These are phyloP conservation scores for Kazachstania africana DNA, from an alignment of 805 yeast species.

Conservation along the genomic window DNA sequence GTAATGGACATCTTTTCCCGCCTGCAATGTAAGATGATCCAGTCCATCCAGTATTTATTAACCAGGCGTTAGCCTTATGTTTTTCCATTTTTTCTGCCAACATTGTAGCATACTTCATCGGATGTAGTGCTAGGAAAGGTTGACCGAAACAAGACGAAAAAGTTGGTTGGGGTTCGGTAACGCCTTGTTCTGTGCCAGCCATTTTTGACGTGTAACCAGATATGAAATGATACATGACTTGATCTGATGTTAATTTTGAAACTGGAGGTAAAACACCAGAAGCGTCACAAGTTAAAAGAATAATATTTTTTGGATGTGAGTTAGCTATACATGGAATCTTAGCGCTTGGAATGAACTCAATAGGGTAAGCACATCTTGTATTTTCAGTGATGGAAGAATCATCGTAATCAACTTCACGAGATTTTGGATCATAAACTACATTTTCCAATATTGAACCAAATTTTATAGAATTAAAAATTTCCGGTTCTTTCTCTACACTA, in stretches of 20 bases:
- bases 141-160: constrained; percentile 98
- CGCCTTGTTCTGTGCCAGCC: constrained; percentile 99
- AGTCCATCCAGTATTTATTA: constrained; percentile 97
- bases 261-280: constrained; percentile 97
- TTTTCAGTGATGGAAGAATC: constrained; percentile 83
- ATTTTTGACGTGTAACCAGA: constrained; percentile 98
- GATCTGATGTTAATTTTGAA: constrained; percentile 83
- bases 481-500: constrained; percentile 89
- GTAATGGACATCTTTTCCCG: constrained; percentile 95
- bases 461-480: constrained; percentile 86
- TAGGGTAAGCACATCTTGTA: constrained; percentile 98
- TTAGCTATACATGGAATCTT: constrained; percentile 89
- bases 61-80: constrained; percentile 90
- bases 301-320: constrained; percentile 83
- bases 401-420: constrained; percentile 77
- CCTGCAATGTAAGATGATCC: constrained; percentile 88
- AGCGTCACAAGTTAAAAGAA: constrained; percentile 93
- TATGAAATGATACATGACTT: constrained; percentile 97
- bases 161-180: constrained; percentile 95
- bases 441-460: constrained; percentile 94
- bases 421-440: constrained; percentile 67
- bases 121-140: constrained; percentile 96
- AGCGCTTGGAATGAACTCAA: constrained; percentile 92
- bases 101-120: constrained; percentile 96
- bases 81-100: constrained; percentile 81